Base-by-base conservation (phyloP, 2,329 filamentous ascomycete genomes). In the Endothia cerciana region DNA sequence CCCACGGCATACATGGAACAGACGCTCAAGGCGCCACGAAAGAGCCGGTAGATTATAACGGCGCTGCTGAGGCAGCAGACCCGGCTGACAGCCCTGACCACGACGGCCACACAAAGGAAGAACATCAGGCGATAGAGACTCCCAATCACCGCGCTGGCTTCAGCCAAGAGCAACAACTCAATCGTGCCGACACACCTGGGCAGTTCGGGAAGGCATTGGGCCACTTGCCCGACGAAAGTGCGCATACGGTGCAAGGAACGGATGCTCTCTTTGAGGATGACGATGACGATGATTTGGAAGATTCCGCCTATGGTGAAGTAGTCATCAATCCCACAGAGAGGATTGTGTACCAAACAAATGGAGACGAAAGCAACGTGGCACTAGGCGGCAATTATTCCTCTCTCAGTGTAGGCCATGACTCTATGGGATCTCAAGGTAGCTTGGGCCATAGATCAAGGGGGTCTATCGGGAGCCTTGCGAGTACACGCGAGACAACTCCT, bases 231-330 rank as follows among this genome's bases (percentile, higher is more conserved):
- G 7, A 67, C 28, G 68, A 69, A n/a, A 69, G 69, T 10, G 74
- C 62, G 28, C 65, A 76, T n/a, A 78, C 76, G 0, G 75, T 77
- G 7, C 70, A 76, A 10, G 77, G 77, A 7, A 71, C 76, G 7
- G 74, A 78, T 10, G 69, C 73, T 17, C 69, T 78, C 15, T 78
- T 78, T 55, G 76, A 78, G 2, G 71, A 69, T 11, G 66, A 70
- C 36, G 61, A 64, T n/a, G 47, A 62, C 45, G 63, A 67, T 45
- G 65, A 70, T 25, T 63, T 51, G 2, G 56, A 61, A 25, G 45
- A 63, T 6, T 60, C 56, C 4, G 38, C 30, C 22, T 67, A 59
- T 25, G 65, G 65, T 25, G 62, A 65, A 59, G 62, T 59, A 7
- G 22, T 55, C 22, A 57, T 59, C 51, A 28, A 65, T 10, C 58